phyloP scores from a whole-genome alignment of 202 grass and related monocot species.

The Schoenoplectus triqueter region DNA sequence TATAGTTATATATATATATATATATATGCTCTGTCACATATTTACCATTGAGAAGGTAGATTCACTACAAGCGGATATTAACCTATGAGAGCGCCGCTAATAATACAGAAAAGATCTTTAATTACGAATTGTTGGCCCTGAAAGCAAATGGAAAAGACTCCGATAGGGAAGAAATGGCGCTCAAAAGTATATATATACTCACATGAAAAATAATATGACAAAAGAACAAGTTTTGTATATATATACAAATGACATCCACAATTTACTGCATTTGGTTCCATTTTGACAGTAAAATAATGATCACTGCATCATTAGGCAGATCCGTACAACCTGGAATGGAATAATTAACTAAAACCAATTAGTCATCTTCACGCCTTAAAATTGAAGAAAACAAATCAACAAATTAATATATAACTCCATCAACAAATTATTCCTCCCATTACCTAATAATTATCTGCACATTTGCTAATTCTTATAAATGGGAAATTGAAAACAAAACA shows the following conservation, averaged over 20 bases:
- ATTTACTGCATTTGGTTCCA: too few relatives aligned
- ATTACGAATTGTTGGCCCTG: too few relatives aligned
- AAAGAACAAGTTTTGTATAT: too few relatives aligned
- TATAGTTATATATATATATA: too few relatives aligned
- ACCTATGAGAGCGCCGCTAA: background rate
- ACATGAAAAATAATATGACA: too few relatives aligned
- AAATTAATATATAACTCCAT: constrained; percentile 20
- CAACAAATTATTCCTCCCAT: constrained; percentile 22
- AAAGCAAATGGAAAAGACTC: too few relatives aligned
- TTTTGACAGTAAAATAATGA: background rate
- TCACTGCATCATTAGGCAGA: background rate
- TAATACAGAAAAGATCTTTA: background rate
- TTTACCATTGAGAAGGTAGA: background rate
- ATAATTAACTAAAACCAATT: constrained; percentile 10
- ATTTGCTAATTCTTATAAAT: constrained; percentile 33
- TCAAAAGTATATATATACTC: too few relatives aligned
- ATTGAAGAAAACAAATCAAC: constrained; percentile 14
- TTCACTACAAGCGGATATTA: background rate
- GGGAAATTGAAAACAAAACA: constrained; percentile 31
- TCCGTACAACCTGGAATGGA: background rate
- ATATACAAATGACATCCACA: too few relatives aligned
- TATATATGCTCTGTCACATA: background rate
- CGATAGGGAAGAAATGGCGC: too few relatives aligned
- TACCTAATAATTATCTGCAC: constrained; percentile 26
- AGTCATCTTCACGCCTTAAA: constrained; percentile 13